These are phyloP conservation scores for Penstemon davidsonii DNA, from an alignment of 257 asterid genomes.

Conservation along the genomic window DNA sequence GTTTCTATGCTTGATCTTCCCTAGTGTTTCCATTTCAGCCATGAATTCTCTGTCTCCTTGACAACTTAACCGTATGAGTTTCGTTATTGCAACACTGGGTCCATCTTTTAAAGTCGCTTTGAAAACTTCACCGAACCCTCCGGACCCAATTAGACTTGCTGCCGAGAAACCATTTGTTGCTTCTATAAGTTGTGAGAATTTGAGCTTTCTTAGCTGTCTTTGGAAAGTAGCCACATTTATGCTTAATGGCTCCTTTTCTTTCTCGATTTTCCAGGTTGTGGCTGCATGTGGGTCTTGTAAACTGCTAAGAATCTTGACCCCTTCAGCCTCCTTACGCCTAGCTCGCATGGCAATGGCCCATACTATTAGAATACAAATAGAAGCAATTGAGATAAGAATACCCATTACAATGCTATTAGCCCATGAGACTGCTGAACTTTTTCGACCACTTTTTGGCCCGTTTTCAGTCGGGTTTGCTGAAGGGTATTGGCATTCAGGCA, in stretches of 20 bases:
- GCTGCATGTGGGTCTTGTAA: constrained; percentile 68
- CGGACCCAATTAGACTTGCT: constrained; percentile 82
- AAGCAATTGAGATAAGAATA: constrained; percentile 73
- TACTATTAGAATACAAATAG: constrained; percentile 65
- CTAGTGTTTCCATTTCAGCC: constrained; percentile 97
- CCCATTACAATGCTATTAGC: constrained; percentile 89
- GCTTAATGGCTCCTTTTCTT: constrained; percentile 96
- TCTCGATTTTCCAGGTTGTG: constrained; percentile 92
- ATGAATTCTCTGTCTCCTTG: constrained; percentile 93
- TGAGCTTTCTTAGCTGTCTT: constrained; percentile 70
- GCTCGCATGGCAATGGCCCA: constrained; percentile 85
- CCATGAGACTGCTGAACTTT: constrained; percentile 51
- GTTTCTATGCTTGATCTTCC: constrained; percentile 85
- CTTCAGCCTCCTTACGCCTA: constrained; percentile 67
- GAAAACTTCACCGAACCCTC: constrained; percentile 93
- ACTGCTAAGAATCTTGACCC: constrained; percentile 69
- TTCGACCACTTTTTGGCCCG: constrained; percentile 29
- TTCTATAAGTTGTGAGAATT: constrained; percentile 82
- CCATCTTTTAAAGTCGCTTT: constrained; percentile 90
- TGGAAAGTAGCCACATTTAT: constrained; percentile 93
- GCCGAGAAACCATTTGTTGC: constrained; percentile 93
- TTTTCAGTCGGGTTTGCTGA: constrained; percentile 21
- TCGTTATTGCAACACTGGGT: constrained; percentile 85
- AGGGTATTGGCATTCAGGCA: constrained; percentile 59
- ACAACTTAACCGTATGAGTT: constrained; percentile 72